A percentile compares a stretch with the other conserved stretches of the same genome.
phyloP scores from a whole-genome alignment of 2,329 filamentous ascomycete genomes.

The Coniochaeta sp. region DNA sequence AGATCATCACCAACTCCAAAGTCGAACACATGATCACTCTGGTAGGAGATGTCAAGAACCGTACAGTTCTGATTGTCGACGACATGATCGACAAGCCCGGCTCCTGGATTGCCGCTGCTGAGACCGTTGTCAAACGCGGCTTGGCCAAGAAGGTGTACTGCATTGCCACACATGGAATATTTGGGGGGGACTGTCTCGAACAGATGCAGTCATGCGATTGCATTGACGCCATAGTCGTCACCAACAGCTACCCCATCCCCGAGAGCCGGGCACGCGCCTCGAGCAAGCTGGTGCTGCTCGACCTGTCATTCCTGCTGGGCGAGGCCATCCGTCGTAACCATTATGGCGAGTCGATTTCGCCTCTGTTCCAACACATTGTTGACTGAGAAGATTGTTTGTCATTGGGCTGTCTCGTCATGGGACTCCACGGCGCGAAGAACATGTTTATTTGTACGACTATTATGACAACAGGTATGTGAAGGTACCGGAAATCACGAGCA shows the following conservation, averaged over 20 bases:
- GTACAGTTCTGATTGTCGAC: conserved; percentile 89
- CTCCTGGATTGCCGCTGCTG: conserved; percentile 95
- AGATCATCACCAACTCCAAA: conserved; percentile 70
- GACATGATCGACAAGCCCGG: conserved; percentile 98
- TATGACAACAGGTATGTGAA: conserved; percentile 12
- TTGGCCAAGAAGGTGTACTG: conserved; percentile 91
- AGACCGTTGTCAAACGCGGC: conserved; percentile 91
- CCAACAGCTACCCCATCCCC: conserved; percentile 91
- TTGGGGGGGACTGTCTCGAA: conserved; percentile 81
- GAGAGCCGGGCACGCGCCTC: conserved; percentile 62
- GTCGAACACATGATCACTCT: conserved; percentile 94
- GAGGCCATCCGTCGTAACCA: conserved; percentile 96
- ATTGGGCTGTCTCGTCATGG: conserved; percentile 3
- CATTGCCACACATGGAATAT: conserved; percentile 94
- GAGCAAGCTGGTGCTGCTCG: conserved; percentile 82
- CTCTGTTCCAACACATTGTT: conserved; percentile 60
- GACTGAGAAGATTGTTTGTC: conserved; percentile 26
- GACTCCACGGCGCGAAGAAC: background rate
- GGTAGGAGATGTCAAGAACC: conserved; percentile 87
- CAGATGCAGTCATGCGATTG: conserved; percentile 89
- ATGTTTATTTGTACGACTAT: conserved; percentile 14
- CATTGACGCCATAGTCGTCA: conserved; percentile 91
- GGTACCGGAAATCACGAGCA: conserved; percentile 5
- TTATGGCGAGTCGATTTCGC: conserved; percentile 78
- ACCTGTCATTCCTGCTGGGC: conserved; percentile 78